phyloP scores from a whole-genome alignment of 106 monocot species.

The Apostasia ramifera region DNA sequence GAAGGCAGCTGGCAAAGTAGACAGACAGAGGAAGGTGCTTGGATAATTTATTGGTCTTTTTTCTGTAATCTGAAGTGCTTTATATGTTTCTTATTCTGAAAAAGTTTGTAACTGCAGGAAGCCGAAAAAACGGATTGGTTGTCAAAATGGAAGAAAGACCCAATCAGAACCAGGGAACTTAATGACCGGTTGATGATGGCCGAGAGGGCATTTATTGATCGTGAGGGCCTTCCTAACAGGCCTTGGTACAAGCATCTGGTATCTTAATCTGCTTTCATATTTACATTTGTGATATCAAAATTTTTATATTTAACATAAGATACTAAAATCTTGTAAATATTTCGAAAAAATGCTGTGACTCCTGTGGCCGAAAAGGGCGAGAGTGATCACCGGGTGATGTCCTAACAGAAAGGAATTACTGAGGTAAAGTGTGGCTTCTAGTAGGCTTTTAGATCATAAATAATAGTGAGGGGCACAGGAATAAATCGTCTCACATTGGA shows the following conservation, averaged over 20 bases:
- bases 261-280: conserved; percentile 1
- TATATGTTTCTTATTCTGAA: too few relatives aligned
- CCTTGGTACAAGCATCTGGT: conserved; percentile 84
- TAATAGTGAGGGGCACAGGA: too few relatives aligned
- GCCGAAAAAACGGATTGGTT: conserved; percentile 23
- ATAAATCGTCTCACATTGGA: too few relatives aligned
- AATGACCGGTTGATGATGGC: conserved; percentile 79
- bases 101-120: conserved; percentile 18
- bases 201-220: conserved; percentile 62
- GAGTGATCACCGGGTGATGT: too few relatives aligned
- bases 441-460: too few relatives aligned
- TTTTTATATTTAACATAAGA: too few relatives aligned
- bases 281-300: not conserved
- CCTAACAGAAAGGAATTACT: too few relatives aligned
- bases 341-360: too few relatives aligned
- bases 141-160: conserved; percentile 30
- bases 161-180: conserved; percentile 38
- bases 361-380: too few relatives aligned
- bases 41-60: not conserved
- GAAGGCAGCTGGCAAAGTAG: conserved; percentile 38
- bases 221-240: conserved; percentile 46
- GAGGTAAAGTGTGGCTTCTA: too few relatives aligned
- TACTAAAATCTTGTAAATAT: too few relatives aligned
- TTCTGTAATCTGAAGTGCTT: not conserved
- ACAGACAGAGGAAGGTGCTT: conserved; percentile 43